Base-by-base conservation (phyloP, 305 asterid species). In the Fraxinus dipetala region DNA sequence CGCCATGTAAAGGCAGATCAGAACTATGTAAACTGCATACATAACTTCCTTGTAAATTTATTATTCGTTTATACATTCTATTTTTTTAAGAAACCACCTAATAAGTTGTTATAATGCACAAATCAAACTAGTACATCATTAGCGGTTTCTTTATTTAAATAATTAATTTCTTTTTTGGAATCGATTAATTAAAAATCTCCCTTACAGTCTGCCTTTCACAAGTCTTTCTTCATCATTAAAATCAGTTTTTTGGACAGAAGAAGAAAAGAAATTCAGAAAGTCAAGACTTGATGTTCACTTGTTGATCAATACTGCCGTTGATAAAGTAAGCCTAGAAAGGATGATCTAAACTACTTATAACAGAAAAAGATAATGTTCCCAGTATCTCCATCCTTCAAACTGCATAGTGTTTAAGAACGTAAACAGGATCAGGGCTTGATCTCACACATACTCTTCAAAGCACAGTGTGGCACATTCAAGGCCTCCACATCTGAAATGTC, bases 401-500 rank as follows among this genome's bases (percentile, higher is more conserved):
- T 67, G 74, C 74, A 67, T 26, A 26, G 16, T 24, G 35, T 65
- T 65, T 65, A 10, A 67, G 74, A 67, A 26, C 28, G 35, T 67
- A 28, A 67, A 67, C n/a, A 67, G 74, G 32, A 67, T 9, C 16
- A 67, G 9, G 20, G 82, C 76, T 75, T 80, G 78, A 75, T 59
- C 80, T 77, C 83, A 85, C 91, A 80, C 84, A 67, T 73, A 79
- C 79, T 76, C 45, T 82, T 77, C 75, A 69, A 74, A 72, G 63
- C 80, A 76, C 80, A 80, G 75, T 65, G 69, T 73, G 78, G 84
- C 75, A 72, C 35, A 78, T 84, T 83, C 77, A 83, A 54, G 81
- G 85, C 85, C 83, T 87, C 85, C 85, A 80, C 77, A 40, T 83
- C 82, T 76, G 87, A 80, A 80, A 82, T 82, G 59, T 84, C 70